These are phyloP conservation scores for Karstenula rhodostoma DNA, from an alignment of 2,329 filamentous ascomycete genomes.

Conservation along the genomic window DNA sequence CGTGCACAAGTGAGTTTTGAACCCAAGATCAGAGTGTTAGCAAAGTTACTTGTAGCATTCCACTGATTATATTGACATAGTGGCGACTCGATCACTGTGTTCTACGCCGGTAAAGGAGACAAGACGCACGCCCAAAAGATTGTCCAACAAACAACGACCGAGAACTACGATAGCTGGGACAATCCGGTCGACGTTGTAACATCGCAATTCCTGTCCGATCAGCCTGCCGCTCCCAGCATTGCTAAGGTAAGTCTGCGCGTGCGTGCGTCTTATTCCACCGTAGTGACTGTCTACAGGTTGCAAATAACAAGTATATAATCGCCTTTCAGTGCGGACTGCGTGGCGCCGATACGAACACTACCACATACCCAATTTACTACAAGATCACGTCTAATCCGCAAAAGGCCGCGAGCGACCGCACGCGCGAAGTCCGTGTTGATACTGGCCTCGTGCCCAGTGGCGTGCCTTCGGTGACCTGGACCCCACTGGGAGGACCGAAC, in stretches of 20 bases:
- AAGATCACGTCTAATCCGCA: slow-evolving; percentile 25
- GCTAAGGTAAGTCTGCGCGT: neutral
- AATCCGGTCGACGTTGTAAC: slow-evolving; percentile 25
- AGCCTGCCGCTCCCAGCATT: slow-evolving; percentile 14
- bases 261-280: no score
- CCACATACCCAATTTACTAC: slow-evolving; percentile 26
- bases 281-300: slow-evolving; percentile 16
- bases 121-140: slow-evolving; percentile 28
- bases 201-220: slow-evolving; percentile 17
- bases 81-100: slow-evolving; percentile 24
- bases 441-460: slow-evolving; percentile 20
- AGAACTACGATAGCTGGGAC: slow-evolving; percentile 27
- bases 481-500: slow-evolving; percentile 23
- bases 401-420: slow-evolving; percentile 20
- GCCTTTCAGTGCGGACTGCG: slow-evolving; percentile 22
- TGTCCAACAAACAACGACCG: slow-evolving; percentile 24
- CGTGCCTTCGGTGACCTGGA: slow-evolving; percentile 29
- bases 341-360: slow-evolving; percentile 9
- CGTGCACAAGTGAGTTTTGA: slow-evolving; percentile 22
- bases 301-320: slow-evolving; percentile 29
- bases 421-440: slow-evolving; percentile 19
- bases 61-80: slow-evolving; percentile 8
- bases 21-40: no score
- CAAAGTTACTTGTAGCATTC: neutral
- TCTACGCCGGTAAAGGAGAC: slow-evolving; percentile 31